Evolutionary conservation across 164 flowering plant genomes (phyloP).

Genomic region (Cinnamomum micranthum): DNA sequence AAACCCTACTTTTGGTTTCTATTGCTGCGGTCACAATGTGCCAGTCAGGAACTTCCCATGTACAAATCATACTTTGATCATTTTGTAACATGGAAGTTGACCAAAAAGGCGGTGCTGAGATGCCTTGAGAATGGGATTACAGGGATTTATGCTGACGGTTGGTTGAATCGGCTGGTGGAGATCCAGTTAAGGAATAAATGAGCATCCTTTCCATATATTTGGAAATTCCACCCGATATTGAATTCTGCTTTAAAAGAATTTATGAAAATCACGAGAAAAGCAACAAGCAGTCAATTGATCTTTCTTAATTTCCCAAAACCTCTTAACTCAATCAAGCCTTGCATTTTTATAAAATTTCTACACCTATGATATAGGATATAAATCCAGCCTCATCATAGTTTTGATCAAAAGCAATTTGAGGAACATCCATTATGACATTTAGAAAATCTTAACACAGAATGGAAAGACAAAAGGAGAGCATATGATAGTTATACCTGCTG

Average conservation of each 20-base stretch:
- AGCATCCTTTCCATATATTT: too few species aligned
- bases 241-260: too few species aligned
- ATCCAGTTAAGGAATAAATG: neutral
- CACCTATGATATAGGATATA: neutral
- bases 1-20: too few species aligned
- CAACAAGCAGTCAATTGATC: neutral
- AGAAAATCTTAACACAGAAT: neutral
- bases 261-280: neutral
- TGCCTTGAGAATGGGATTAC: too few species aligned
- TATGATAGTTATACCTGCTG: constrained; percentile 61
- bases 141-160: too few species aligned
- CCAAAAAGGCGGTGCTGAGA: too few species aligned
- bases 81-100: too few species aligned
- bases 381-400: neutral
- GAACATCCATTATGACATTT: neutral
- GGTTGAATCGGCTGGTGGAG: neutral
- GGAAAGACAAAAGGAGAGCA: neutral
- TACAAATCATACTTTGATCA: too few species aligned
- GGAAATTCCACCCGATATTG: neutral
- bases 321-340: neutral
- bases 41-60: too few species aligned
- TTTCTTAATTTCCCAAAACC: neutral
- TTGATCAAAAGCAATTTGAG: neutral
- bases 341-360: neutral
- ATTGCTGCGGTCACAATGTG: too few species aligned